These are phyloP conservation scores for Boletus reticuloceps DNA, from an alignment of 768 basidiomycete species.

Conservation along the genomic window DNA sequence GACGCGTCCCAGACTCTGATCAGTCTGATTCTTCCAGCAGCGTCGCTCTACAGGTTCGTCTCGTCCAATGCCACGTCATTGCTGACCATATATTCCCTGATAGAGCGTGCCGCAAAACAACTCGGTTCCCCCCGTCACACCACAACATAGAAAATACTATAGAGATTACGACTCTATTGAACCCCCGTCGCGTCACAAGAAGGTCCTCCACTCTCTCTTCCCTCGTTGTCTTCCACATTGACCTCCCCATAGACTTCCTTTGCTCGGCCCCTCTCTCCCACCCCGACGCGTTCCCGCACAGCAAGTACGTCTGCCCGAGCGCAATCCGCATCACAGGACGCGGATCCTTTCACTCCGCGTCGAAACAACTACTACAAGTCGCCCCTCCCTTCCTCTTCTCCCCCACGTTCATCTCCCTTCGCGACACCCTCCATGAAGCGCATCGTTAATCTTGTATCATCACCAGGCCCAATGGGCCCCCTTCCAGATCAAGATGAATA, in stretches of 20 bases:
- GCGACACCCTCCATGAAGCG: slow-evolving; percentile 58
- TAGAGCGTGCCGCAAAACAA: slow-evolving; percentile 31
- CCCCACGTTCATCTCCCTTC: slow-evolving; percentile 55
- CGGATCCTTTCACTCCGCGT: slow-evolving; percentile 51
- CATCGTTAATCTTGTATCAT: slow-evolving; percentile 76
- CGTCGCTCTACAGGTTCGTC: slow-evolving; percentile 41
- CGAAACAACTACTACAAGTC: slow-evolving; percentile 41
- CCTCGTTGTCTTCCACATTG: background rate
- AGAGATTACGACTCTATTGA: slow-evolving; percentile 39
- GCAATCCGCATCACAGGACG: slow-evolving; percentile 33
- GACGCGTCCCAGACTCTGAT: slow-evolving; percentile 35
- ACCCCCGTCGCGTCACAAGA: slow-evolving; percentile 31
- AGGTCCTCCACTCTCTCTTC: slow-evolving; percentile 12
- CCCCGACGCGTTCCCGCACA: slow-evolving; percentile 37
- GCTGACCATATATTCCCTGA: slow-evolving; percentile 12
- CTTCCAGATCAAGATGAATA: slow-evolving; percentile 64
- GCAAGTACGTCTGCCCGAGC: slow-evolving; percentile 30
- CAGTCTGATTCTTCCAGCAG: slow-evolving; percentile 30
- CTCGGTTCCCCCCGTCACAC: slow-evolving; percentile 46
- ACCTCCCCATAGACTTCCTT: slow-evolving; percentile 17
- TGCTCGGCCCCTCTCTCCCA: slow-evolving; percentile 45
- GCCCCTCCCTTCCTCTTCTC: slow-evolving; percentile 61
- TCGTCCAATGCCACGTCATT: slow-evolving; percentile 14
- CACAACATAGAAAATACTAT: slow-evolving; percentile 61
- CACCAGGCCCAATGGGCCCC: slow-evolving; percentile 74